Evolutionary conservation across 257 asterid genomes (phyloP), one percentile per base, ranked within the genome.

Genomic region (Solanum arcanum): DNA sequence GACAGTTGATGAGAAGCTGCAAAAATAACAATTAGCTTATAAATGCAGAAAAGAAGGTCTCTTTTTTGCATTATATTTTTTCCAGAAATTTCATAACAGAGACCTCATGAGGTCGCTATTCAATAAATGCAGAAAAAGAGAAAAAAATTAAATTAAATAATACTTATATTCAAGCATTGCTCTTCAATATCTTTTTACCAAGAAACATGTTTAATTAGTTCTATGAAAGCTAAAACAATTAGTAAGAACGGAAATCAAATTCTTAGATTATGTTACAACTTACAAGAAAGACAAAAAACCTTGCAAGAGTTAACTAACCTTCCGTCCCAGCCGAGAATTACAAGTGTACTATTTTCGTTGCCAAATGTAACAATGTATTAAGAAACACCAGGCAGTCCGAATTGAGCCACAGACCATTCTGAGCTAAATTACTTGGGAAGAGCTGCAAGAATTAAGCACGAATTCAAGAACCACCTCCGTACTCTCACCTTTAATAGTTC

Each of bases 401-500:
- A 96, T 90, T 95, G 97, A 66, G 99, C 98, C 69, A 96, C 96
- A 47, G 98, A 95, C 98, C 99, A 94, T 85, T 96, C 98, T 39
- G 98, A 96, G 90, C 96, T 96, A 95, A 96, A 95, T 90, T 95
- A 96, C 91, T 93, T 95, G 12, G 96, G 99, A 64, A 96, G 94
- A 83, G 94, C 97, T 96, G 92, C 86, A 2, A 89, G 52, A 83
- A 88, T 47, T 80, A 89, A 49, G 2, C 37, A 33, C 14, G 35
- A 41, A 27, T 16, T 64, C 64, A 77, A 77, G 25, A 44, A 15
- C 15, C 49, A 37, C 49, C 27, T 73, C 16, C 27, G 18, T 11
- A 73, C 47, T 35, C 47, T 35, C 47, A 74, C 20, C 9, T 74
- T 74, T 74, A 74, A 37, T 21, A 35, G 81, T 12, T 11, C 11